phyloP scores from a whole-genome alignment of 306 rosid genomes.

The Lathyrus oleraceus region DNA sequence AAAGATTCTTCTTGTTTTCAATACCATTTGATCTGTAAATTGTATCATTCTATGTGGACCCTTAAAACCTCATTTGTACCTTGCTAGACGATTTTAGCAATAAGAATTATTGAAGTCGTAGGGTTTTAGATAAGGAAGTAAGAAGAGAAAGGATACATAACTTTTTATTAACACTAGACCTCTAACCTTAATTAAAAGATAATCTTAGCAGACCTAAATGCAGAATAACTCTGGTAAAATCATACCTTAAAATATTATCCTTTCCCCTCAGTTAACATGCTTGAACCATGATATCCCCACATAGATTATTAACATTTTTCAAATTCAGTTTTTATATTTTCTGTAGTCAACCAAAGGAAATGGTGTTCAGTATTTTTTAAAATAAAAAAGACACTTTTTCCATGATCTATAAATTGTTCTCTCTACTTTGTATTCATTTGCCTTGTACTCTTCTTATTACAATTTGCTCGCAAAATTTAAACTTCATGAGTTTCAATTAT shows the following conservation, averaged over 20 bases:
- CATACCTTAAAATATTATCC: not conserved
- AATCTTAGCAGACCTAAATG: no score
- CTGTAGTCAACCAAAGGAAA: not conserved
- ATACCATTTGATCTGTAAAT: not conserved
- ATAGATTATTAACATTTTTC: not conserved
- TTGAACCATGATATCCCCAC: not conserved
- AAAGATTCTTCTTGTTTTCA: not conserved
- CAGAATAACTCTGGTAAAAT: no score
- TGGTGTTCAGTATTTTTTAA: not conserved
- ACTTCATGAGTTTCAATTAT: not conserved
- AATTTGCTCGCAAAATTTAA: not conserved
- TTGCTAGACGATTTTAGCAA: slow-evolving; percentile 20
- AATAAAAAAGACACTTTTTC: not conserved
- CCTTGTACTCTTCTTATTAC: not conserved
- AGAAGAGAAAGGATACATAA: not conserved
- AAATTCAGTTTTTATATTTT: not conserved
- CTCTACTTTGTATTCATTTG: not conserved
- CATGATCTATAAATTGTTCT: not conserved
- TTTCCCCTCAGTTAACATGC: not conserved
- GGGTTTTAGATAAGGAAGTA: not conserved
- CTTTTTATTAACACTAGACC: not conserved
- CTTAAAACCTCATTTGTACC: slow-evolving; percentile 7
- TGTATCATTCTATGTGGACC: not conserved
- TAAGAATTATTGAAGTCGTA: not conserved
- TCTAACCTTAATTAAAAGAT: not conserved